Evolutionary conservation across 2,329 filamentous ascomycete genomes (phyloP), one percentile per base, ranked within the genome.

Genomic region (Magnaporthiopsis poae): DNA sequence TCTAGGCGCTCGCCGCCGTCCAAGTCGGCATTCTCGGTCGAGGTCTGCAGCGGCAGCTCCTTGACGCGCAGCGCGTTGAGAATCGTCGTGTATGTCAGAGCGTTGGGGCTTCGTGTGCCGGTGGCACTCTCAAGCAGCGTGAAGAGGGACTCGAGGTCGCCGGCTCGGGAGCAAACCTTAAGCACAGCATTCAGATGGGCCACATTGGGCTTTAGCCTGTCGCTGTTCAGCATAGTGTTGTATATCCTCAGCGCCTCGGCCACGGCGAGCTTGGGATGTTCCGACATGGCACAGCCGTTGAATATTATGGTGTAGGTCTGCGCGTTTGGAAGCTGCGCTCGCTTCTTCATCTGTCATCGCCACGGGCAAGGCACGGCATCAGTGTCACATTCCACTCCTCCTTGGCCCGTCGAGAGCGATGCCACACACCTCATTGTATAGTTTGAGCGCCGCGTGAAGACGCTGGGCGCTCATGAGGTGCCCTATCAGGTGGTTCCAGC

Each of bases 151-250:
- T 96, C 92, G 75, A 96, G 82, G 73, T 97, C 89, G 15, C 82
- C 76, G 4, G 90, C 88, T 67, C 86, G 83, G 63, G 88, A 85
- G 75, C 93, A 98, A 11, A 95, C 90, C 67, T 88, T 87, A 61
- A 99, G 80, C n/a, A 92, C 86, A 12, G 93, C 91, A 74, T 99
- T 99, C 69, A 91, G 87, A 73, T 98, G 95, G 67, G 91, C 90
- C 52, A 88, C 89, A 70, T 88, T 90, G 21, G 90, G 89, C 69
- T 87, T 82, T 64, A 96, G 80, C 9, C 82, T 80, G 0, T 84
- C 86, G 52, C 86, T 82, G 5, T 81, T 82, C 59, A 83, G 82
- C 78, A 98, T 90, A 66, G 86, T 86, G 70, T 91, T 84, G 79
- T 96, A 98, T 65, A 96, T 81, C 67, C 85, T 84, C 62, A 93